Evolutionary conservation across 371 early-diverging fungal genomes (phyloP), one percentile per base, ranked within the genome.

Genomic region (Rhizopus stolonifer): DNA sequence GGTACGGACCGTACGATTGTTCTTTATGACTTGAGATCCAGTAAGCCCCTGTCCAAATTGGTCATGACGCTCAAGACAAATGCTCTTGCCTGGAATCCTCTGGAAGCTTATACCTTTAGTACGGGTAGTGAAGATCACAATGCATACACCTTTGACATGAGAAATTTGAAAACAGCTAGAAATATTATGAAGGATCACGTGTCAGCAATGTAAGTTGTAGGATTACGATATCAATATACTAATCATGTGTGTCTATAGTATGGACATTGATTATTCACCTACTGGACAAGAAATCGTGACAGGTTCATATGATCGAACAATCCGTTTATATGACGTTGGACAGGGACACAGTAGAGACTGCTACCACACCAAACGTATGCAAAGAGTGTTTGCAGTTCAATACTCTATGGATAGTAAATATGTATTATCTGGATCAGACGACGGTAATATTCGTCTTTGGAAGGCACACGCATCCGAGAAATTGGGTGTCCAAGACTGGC

Each of bases 311-410:
- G 99, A 99, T 71, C 85, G 90, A 48, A 89, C 98, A 0, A 71
- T 99, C n/a, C 87, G 99, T 49, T 85, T 99, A 22, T 99, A 89
- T 79, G 82, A 86, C 47, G 85, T 84, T 2, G 68, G 84, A 17
- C 79, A 84, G 18, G 93, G 96, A 8, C 92, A 90, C 66, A 85
- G 89, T 53, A 84, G 93, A 56, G 99, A 99, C 64, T 84, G 96
- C 42, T 99, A 99, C 75, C 98, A 99, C 72, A 96, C 98, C 32
- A 92, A 94, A 71, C 93, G 99, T 57, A 99, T 99, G 99, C 95
- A 91, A 65, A 79, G 86, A 66, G 63, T 70, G 2, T 96, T 96
- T 69, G 88, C 92, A 33, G 93, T 97, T 22, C 86, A 88, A 54
- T 99, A 84, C 74, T 87, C 89, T 39, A 94, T 93, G 90, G 99